Evolutionary conservation across 768 basidiomycete species (phyloP), one percentile per base, ranked within the genome.

Genomic region (Lactifluus subvellereus): DNA sequence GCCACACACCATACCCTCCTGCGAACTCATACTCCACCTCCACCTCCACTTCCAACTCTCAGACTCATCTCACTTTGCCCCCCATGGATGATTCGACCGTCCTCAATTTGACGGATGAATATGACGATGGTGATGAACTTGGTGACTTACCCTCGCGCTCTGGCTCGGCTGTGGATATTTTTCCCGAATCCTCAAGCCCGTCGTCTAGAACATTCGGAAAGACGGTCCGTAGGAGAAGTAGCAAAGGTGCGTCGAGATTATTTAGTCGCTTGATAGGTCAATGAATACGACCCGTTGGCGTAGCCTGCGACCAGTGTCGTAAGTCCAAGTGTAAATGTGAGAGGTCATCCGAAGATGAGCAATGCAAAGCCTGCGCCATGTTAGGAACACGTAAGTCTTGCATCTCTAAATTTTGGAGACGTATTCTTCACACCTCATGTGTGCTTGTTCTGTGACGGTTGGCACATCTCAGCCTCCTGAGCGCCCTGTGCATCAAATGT

Each of bases 231-330:
- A 79, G 89, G 59, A 77, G 89, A 67, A 91, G 89, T 68, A 89
- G 87, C 72, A 91, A 90, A 82, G 87, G 87, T 82, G 67, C 22
- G 74, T 59, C 33, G 30, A 22, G 30, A 16, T 40, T 18, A 18
- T 43, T 32, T 8, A 1, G 8, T 35, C 35, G 16, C 30, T 14
- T 14, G 4, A 27, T 38, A 6, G n/a, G 22, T 54, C 9, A 48
- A 54, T 27, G 33, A 16, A 59, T 52, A 16, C 54, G 51, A 9
- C 52, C 50, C 14, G 18, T 52, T 47, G 9, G 14, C 30, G 3
- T 66, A 88, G 90, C 91, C 27, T 94, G 91, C 75, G 91, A 93
- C 74, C 89, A 92, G 70, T 93, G 91, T 73, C 83, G 91, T 60
- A 93, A 93, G 74, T 73, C 73, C 62, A 79, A 78, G 67, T 88